Base-by-base conservation (phyloP, 305 asterid genomes). In the Fraxinus ornus region DNA sequence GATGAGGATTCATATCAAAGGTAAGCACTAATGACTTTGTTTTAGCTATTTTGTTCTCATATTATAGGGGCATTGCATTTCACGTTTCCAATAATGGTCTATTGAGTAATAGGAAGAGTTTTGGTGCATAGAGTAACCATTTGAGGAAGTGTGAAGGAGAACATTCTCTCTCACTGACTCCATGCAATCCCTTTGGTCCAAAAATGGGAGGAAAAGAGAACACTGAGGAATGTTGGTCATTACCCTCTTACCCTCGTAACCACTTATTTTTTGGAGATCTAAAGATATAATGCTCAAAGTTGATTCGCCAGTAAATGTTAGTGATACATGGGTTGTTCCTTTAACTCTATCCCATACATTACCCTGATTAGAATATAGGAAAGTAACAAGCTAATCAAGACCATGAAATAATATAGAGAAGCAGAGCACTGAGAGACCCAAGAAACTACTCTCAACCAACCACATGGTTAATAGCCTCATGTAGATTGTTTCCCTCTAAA, bases 1-100 rank as follows among this genome's bases (percentile, higher is more conserved):
- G 98, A 96, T 49, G 98, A 94, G 78, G 97, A 92, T 83, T 84
- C 90, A 80, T 81, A 85, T 86, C 86, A 87, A 85, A 90, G 98
- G 99, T 96, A 89, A 79, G 33, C 52, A 28, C 15, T 66, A 66
- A 73, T 84, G 77, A 79, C 78, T 82, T 71, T 74, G 36, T 37
- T 64, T 26, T 78, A 57, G 66, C 81, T 55, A 60, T 80, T 81
- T 84, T 72, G 82, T 78, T 83, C 77, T 80, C 83, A 77, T 80
- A 71, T 24, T 37, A 21, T 57, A 79, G 76, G 84, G 86, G 62
- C 75, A 66, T 75, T 22, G 64, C 70, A 70, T 79, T 57, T n/a
- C 44, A 44, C 21, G 37, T 76, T 79, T 70, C 80, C 78, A 47
- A 52, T 72, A 76, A 70, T 80, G 77, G 8, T 76, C 74, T 76